A percentile compares a stretch with the other conserved stretches of the same genome.
phyloP scores from a whole-genome alignment of 345 rosid genomes.

The Toxicodendron radicans region DNA sequence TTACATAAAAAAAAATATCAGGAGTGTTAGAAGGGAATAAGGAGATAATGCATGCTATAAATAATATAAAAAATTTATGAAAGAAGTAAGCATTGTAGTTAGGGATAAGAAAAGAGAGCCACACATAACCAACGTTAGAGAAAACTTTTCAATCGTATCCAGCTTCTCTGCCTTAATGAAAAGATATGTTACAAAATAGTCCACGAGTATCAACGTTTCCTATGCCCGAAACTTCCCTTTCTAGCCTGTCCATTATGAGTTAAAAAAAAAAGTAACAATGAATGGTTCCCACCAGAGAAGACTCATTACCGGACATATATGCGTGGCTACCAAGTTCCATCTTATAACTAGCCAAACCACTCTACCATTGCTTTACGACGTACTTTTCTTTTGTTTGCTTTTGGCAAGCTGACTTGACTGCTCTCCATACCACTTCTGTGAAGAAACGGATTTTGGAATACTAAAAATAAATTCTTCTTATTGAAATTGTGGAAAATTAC shows the following conservation, averaged over 20 bases:
- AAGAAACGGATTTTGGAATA: too few species aligned
- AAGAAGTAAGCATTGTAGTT: slow-evolving; percentile 24
- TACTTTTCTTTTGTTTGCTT: slow-evolving; percentile 26
- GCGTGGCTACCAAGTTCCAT: slow-evolving; percentile 29
- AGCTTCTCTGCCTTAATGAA: slow-evolving; percentile 38
- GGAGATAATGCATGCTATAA: slow-evolving; percentile 31
- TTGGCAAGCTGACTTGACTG: neutral
- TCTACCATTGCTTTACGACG: slow-evolving; percentile 18
- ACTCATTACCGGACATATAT: slow-evolving; percentile 17
- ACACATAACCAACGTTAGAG: slow-evolving; percentile 68
- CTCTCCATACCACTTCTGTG: neutral
- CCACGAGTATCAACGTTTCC: slow-evolving; percentile 48
- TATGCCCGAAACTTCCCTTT: slow-evolving; percentile 30
- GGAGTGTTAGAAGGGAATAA: slow-evolving; percentile 19
- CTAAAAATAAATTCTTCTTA: too few species aligned
- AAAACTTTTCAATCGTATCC: slow-evolving; percentile 55
- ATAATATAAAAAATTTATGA: slow-evolving; percentile 15
- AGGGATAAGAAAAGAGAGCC: slow-evolving; percentile 98
- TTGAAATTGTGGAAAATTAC: too few species aligned
- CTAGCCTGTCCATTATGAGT: slow-evolving; percentile 30
- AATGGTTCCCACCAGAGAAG: slow-evolving; percentile 29
- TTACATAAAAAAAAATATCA: slow-evolving; percentile 12
- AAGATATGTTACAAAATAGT: slow-evolving; percentile 47
- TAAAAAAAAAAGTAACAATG: slow-evolving; percentile 12
- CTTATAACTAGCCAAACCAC: neutral